Evolutionary conservation across 352 stramenopile species (phyloP).

Genomic region (Phytophthora fragariae): DNA sequence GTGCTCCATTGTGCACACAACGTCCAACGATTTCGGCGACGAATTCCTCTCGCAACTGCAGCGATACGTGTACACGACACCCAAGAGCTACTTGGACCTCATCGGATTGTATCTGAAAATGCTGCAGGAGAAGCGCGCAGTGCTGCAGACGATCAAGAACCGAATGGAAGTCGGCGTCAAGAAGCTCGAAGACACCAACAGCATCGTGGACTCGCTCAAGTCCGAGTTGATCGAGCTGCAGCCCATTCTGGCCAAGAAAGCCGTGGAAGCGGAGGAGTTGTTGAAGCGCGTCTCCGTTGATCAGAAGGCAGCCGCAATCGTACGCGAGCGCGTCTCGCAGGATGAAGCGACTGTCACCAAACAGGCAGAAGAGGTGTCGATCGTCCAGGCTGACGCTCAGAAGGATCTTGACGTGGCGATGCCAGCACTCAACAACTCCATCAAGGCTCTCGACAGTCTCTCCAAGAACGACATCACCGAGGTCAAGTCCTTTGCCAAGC

Average conservation of each 20-base stretch:
- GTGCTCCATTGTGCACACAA: slow-evolving; percentile 94
- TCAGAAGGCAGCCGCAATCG: slow-evolving; percentile 90
- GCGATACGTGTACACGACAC: slow-evolving; percentile 95
- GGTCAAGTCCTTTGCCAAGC: slow-evolving; percentile 95
- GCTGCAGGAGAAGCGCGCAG: slow-evolving; percentile 87
- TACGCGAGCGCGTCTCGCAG: slow-evolving; percentile 87
- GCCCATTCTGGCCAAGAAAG: slow-evolving; percentile 91
- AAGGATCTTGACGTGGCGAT: slow-evolving; percentile 94
- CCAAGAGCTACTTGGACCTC: slow-evolving; percentile 97
- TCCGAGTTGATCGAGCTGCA: slow-evolving; percentile 93
- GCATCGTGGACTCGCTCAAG: slow-evolving; percentile 94
- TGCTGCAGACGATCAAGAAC: slow-evolving; percentile 86
- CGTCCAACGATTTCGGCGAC: slow-evolving; percentile 88
- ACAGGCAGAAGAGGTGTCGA: slow-evolving; percentile 91
- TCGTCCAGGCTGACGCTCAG: slow-evolving; percentile 93
- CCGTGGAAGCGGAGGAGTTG: slow-evolving; percentile 91
- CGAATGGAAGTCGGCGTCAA: slow-evolving; percentile 93
- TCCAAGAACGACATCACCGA: slow-evolving; percentile 96
- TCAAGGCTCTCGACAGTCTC: slow-evolving; percentile 90
- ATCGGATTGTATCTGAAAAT: slow-evolving; percentile 95
- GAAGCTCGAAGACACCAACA: slow-evolving; percentile 96
- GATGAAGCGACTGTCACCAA: slow-evolving; percentile 93
- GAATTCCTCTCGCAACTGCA: slow-evolving; percentile 92
- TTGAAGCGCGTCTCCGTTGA: slow-evolving; percentile 94
- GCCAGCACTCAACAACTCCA: slow-evolving; percentile 89